A percentile compares a stretch with the other conserved stretches of the same genome.
phyloP scores from a whole-genome alignment of 2,329 filamentous ascomycete species.

The Curvularia eragrostidis region DNA sequence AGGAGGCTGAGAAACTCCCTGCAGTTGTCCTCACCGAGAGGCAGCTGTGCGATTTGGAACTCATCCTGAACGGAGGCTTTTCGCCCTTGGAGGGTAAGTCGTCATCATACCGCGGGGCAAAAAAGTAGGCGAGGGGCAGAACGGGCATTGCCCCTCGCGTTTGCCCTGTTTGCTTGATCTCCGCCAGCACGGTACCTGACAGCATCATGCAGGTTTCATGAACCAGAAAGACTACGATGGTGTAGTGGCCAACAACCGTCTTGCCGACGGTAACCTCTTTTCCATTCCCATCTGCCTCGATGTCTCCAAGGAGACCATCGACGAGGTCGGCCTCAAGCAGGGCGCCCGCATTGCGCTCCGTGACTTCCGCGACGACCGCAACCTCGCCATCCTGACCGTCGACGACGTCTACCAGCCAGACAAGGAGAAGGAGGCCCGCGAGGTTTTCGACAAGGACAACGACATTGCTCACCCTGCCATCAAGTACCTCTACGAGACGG shows the following conservation, averaged over 20 bases:
- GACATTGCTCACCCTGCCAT: constrained; percentile 91
- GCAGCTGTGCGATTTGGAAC: constrained; percentile 95
- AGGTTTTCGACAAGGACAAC: constrained; percentile 93
- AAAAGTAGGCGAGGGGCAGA: constrained; percentile 14
- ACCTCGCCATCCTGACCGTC: constrained; percentile 92
- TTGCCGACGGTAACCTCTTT: constrained; percentile 89
- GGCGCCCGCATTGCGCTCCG: constrained; percentile 86
- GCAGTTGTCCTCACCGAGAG: constrained; percentile 87
- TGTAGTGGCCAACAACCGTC: constrained; percentile 86
- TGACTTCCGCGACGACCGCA: constrained; percentile 95
- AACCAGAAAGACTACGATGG: constrained; percentile 96
- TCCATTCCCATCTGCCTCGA: constrained; percentile 97
- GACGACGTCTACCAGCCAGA: constrained; percentile 95
- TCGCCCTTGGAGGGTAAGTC: constrained; percentile 90
- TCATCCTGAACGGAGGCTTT: constrained; percentile 97
- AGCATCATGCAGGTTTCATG: constrained; percentile 76
- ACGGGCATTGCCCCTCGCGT: constrained; percentile 35
- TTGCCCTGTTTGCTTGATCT: constrained; percentile 32
- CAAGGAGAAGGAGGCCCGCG: constrained; percentile 92
- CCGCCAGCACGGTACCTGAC: constrained; percentile 11
- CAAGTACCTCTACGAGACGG: constrained; percentile 82
- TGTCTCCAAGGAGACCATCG: constrained; percentile 75
- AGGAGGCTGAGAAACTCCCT: constrained; percentile 85
- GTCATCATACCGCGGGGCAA: constrained; percentile 19
- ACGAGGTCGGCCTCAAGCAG: constrained; percentile 76